These are phyloP conservation scores for Alternaria viburni DNA, from an alignment of 2,329 filamentous ascomycete genomes.

Conservation along the genomic window DNA sequence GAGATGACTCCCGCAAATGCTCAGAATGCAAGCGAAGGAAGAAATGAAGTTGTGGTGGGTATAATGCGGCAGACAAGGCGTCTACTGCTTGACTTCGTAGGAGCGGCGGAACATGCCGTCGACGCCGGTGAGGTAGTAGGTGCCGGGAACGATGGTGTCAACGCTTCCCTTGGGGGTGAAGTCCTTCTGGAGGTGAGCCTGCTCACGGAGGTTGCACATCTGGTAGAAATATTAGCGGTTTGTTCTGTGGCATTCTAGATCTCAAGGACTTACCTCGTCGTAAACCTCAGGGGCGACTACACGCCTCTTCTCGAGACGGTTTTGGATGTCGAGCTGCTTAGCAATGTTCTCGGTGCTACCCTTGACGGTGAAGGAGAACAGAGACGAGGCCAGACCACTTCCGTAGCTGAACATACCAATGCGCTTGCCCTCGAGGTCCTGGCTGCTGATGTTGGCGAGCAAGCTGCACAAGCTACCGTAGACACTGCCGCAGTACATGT, in stretches of 20 bases:
- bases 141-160: slow-evolving; percentile 55
- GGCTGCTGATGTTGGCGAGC: slow-evolving; percentile 54
- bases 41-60: slow-evolving; percentile 26
- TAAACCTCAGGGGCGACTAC: slow-evolving; percentile 57
- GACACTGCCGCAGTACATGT: slow-evolving; percentile 63
- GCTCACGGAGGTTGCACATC: slow-evolving; percentile 61
- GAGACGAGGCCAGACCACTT: slow-evolving; percentile 57
- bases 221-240: slow-evolving; percentile 38
- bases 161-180: slow-evolving; percentile 54
- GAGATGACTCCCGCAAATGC: slow-evolving; percentile 46
- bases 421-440: slow-evolving; percentile 57
- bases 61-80: slow-evolving; percentile 8
- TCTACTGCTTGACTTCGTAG: slow-evolving; percentile 58
- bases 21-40: slow-evolving; percentile 37
- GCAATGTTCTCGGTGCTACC: slow-evolving; percentile 55
- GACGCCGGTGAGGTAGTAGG: slow-evolving; percentile 59
- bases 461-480: slow-evolving; percentile 58
- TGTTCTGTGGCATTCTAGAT: slow-evolving; percentile 5
- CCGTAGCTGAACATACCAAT: slow-evolving; percentile 61
- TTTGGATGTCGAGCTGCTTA: slow-evolving; percentile 56
- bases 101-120: slow-evolving; percentile 60
- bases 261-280: slow-evolving; percentile 49
- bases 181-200: slow-evolving; percentile 58
- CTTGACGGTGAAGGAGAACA: slow-evolving; percentile 58
- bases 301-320: slow-evolving; percentile 53